These are phyloP conservation scores for Emergomyces africanus DNA, from an alignment of 2,329 filamentous ascomycete species.

Conservation along the genomic window DNA sequence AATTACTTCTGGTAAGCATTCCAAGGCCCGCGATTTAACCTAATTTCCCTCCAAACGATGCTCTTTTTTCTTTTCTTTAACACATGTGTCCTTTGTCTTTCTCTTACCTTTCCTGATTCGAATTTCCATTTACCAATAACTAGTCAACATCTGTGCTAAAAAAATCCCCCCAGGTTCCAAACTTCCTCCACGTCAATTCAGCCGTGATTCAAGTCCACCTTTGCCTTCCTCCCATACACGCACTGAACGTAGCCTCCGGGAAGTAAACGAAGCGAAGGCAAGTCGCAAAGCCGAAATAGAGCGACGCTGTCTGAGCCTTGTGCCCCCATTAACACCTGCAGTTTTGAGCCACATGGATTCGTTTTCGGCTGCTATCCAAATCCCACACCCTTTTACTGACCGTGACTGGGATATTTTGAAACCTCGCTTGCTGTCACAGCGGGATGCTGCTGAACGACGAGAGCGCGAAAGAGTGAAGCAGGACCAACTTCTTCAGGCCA, in stretches of 20 bases:
- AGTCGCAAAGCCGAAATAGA: slow-evolving; percentile 58
- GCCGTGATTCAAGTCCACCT: slow-evolving; percentile 2
- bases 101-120: neutral
- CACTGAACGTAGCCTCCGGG: slow-evolving; percentile 44
- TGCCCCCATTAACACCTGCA: slow-evolving; percentile 50
- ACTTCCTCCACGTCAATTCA: slow-evolving; percentile 7
- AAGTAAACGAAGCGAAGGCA: slow-evolving; percentile 52
- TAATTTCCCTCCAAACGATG: neutral
- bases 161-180: slow-evolving; percentile 2
- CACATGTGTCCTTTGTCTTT: neutral
- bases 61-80: no score
- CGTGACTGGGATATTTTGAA: slow-evolving; percentile 56
- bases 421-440: slow-evolving; percentile 53
- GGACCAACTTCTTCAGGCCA: slow-evolving; percentile 32
- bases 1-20: slow-evolving; percentile 10
- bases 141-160: neutral
- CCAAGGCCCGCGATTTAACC: neutral
- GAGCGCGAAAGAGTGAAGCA: slow-evolving; percentile 40
- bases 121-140: neutral
- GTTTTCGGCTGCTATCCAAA: slow-evolving; percentile 61
- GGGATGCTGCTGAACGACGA: slow-evolving; percentile 48
- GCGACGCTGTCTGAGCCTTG: slow-evolving; percentile 50
- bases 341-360: slow-evolving; percentile 58
- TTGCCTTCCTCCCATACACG: slow-evolving; percentile 8
- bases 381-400: slow-evolving; percentile 55